Evolutionary conservation across 169 alveolate genomes (phyloP).

Genomic region (Plasmodium yoelii): DNA sequence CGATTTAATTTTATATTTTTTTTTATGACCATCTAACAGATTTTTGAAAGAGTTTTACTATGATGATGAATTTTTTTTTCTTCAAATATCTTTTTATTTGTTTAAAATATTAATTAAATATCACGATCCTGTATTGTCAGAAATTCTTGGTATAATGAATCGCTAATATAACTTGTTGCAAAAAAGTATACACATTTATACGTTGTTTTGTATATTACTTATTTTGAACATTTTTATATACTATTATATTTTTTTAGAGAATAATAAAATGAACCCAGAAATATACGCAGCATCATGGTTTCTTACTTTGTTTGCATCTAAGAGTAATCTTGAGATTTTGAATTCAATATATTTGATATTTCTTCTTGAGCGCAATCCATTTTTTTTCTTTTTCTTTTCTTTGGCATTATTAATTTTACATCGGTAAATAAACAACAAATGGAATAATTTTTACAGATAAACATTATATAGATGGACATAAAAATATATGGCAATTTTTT

Average conservation of each 20-base stretch:
- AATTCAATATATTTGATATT: slow-evolving; percentile 79
- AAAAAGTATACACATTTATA: background rate
- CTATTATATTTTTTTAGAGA: slow-evolving; percentile 39
- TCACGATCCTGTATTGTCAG: slow-evolving; percentile 83
- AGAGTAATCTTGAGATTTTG: slow-evolving; percentile 75
- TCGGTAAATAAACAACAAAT: slow-evolving; percentile 26
- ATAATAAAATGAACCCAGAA: slow-evolving; percentile 81
- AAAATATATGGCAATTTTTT: slow-evolving; percentile 7
- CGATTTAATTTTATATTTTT: too few species aligned
- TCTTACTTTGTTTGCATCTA: slow-evolving; percentile 82
- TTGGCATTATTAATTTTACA: slow-evolving; percentile 79
- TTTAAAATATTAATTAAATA: slow-evolving; percentile 80
- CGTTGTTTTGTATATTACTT: background rate
- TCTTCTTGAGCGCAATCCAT: slow-evolving; percentile 76
- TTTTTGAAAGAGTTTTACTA: slow-evolving; percentile 79
- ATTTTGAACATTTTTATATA: background rate
- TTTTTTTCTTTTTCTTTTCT: slow-evolving; percentile 79
- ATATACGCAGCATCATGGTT: slow-evolving; percentile 86
- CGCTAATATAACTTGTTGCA: background rate
- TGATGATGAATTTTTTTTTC: slow-evolving; percentile 80
- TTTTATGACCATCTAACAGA: slow-evolving; percentile 14
- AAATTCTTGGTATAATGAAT: slow-evolving; percentile 68
- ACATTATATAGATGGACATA: slow-evolving; percentile 16
- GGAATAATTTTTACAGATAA: too few species aligned
- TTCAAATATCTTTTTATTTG: slow-evolving; percentile 81